Conservation (phyloP, 1,284 basidiomycete species). For the Ceratobasidium sp. region DNA sequence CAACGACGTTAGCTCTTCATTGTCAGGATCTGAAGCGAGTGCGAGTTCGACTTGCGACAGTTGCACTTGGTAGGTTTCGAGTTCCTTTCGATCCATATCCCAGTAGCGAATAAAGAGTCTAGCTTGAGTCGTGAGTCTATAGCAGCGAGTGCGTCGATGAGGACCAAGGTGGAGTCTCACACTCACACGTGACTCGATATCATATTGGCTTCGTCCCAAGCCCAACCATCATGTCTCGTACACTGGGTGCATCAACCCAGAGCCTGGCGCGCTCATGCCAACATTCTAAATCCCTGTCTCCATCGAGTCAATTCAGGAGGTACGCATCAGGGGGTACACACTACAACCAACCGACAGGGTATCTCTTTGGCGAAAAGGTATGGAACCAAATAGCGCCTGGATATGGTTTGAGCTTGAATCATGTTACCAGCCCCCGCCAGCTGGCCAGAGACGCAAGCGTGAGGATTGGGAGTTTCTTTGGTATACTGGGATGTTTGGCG, state of each 20-base stretch:
- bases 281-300: background rate
- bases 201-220: constrained; percentile 10
- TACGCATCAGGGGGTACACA: constrained; percentile 59
- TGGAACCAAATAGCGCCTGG: constrained; percentile 50
- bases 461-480: constrained; percentile 91
- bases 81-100: constrained; percentile 63
- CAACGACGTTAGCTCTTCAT: constrained; percentile 77
- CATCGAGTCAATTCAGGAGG: constrained; percentile 1
- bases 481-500: constrained; percentile 92
- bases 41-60: constrained; percentile 91
- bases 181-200: constrained; percentile 24
- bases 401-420: constrained; percentile 19
- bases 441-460: constrained; percentile 86
- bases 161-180: background rate
- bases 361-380: constrained; percentile 91
- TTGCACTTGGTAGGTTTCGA: constrained; percentile 88
- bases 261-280: constrained; percentile 27
- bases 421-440: constrained; percentile 70
- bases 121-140: background rate
- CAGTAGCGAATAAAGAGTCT: background rate
- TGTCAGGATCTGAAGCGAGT: constrained; percentile 84
- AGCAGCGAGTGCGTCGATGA: constrained; percentile 14
- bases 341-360: constrained; percentile 90
- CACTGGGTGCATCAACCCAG: constrained; percentile 30
- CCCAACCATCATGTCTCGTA: constrained; percentile 42